A percentile compares a stretch with the other conserved stretches of the same genome.
Evolutionary conservation across 139 green algal genomes (phyloP).

Genomic region (Closterium sp.): DNA sequence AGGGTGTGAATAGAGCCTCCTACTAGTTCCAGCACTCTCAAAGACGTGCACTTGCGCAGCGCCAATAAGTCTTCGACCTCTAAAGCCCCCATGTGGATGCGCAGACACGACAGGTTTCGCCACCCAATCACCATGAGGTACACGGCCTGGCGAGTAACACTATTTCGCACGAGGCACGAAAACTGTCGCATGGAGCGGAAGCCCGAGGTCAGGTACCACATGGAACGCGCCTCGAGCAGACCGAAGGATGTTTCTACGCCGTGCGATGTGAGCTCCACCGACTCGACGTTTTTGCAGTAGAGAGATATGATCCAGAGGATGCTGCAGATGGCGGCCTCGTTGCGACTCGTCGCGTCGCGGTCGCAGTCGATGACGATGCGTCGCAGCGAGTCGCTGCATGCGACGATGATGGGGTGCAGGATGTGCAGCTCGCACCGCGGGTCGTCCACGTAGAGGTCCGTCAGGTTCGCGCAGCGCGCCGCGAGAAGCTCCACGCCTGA

Average conservation of each 20-base stretch:
- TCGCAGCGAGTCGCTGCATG: background rate
- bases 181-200: slow-evolving; percentile 11
- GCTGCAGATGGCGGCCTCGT: slow-evolving; percentile 20
- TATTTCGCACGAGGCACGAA: background rate
- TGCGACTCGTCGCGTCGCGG: slow-evolving; percentile 6
- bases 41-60: background rate
- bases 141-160: slow-evolving; percentile 11
- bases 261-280: background rate
- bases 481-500: background rate
- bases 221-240: slow-evolving; percentile 1
- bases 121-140: slow-evolving; percentile 30
- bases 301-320: slow-evolving; percentile 31
- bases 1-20: background rate
- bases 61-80: slow-evolving; percentile 17
- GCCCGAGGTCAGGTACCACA: slow-evolving; percentile 29
- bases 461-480: background rate
- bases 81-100: slow-evolving; percentile 3
- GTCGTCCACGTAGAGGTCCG: slow-evolving; percentile 16
- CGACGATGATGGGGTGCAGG: slow-evolving; percentile 17
- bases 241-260: slow-evolving; percentile 1
- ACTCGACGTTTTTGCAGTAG: slow-evolving; percentile 18
- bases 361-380: slow-evolving; percentile 18
- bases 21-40: background rate
- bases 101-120: background rate
- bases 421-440: slow-evolving; percentile 30